Conservation (phyloP, 2,329 filamentous ascomycete species). For the Fusarium udum region DNA sequence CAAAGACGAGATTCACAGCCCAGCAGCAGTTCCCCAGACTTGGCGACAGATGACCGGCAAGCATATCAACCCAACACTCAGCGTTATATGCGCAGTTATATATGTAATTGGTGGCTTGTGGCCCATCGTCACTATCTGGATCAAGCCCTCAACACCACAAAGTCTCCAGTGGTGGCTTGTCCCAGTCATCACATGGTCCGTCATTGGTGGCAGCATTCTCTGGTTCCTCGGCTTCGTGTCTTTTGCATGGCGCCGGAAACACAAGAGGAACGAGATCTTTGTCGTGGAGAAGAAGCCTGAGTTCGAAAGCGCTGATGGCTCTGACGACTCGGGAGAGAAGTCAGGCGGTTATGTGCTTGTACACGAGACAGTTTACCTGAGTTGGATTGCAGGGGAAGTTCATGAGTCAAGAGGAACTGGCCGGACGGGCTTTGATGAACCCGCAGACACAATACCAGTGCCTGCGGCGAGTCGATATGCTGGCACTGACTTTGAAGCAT, state of each 20-base stretch:
- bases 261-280: constrained; percentile 46
- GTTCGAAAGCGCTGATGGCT: constrained; percentile 44
- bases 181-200: constrained; percentile 45
- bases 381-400: constrained; percentile 48
- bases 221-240: constrained; percentile 50
- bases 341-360: constrained; percentile 46
- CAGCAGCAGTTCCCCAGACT: constrained; percentile 25
- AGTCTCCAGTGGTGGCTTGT: constrained; percentile 45
- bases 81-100: constrained; percentile 45
- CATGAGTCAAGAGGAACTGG: constrained; percentile 26
- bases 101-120: constrained; percentile 47
- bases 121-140: constrained; percentile 48
- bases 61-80: constrained; percentile 45
- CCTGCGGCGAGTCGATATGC: constrained; percentile 22
- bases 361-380: constrained; percentile 51
- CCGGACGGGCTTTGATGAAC: constrained; percentile 7
- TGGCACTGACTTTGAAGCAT: constrained; percentile 43
- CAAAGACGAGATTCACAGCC: constrained; percentile 15
- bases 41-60: constrained; percentile 48
- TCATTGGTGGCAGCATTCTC: constrained; percentile 42
- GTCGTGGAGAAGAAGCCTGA: constrained; percentile 49
- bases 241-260: constrained; percentile 43
- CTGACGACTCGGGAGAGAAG: constrained; percentile 23
- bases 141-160: constrained; percentile 35
- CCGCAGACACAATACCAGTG: background rate